Percentiles rank a stretch among this genome's conserved stretches.
Conservation (phyloP, 305 asterid genomes). For the Solanum aculeatissimum region DNA sequence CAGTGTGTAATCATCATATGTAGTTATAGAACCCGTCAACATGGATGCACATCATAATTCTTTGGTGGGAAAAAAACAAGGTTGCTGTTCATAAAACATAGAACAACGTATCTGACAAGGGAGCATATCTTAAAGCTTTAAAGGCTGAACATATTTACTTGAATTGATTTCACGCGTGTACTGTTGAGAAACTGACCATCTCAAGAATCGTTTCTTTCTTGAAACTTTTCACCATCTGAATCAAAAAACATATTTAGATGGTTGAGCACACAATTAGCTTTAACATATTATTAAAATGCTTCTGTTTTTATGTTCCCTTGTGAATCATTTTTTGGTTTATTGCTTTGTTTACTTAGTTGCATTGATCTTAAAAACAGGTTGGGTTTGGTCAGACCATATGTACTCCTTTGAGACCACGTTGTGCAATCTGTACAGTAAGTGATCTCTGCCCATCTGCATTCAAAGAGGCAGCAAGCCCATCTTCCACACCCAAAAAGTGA, state of each 20-base stretch:
- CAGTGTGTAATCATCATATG: neutral
- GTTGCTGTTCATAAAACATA: neutral
- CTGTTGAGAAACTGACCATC: neutral
- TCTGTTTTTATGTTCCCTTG: neutral
- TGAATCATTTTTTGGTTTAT: neutral
- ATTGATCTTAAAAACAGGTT: constrained; percentile 33
- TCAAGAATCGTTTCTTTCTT: neutral
- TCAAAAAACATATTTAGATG: neutral
- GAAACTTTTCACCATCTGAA: neutral
- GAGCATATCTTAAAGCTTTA: neutral
- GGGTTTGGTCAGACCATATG: constrained; percentile 96
- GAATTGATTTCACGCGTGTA: neutral
- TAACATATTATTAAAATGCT: neutral
- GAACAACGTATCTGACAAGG: neutral
- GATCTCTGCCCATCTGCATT: constrained; percentile 83
- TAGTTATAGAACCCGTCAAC: neutral
- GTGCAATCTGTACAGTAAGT: constrained; percentile 55
- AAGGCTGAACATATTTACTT: neutral
- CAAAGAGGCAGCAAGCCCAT: constrained; percentile 43
- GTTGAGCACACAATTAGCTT: neutral
- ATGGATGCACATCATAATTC: neutral
- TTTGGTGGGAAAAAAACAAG: neutral
- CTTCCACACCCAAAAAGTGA: constrained; percentile 35
- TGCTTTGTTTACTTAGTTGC: neutral
- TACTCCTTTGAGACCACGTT: constrained; percentile 81